A percentile compares a stretch with the other conserved stretches of the same genome.
Evolutionary conservation across 805 yeast genomes (phyloP).

Genomic region (Saturnispora mendoncae): DNA sequence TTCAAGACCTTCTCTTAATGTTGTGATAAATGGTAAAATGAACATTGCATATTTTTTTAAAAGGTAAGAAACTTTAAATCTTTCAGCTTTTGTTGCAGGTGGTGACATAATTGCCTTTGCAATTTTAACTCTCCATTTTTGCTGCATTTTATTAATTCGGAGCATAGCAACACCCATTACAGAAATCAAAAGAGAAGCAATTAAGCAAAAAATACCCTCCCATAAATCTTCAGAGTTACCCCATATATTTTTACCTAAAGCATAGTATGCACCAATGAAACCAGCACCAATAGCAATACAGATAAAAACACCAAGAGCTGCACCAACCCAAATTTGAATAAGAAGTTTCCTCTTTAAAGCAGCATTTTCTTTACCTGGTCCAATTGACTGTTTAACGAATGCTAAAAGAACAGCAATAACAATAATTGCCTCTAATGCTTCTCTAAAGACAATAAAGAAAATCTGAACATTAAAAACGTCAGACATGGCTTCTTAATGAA

Average conservation of each 20-base stretch:
- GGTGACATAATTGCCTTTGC: slow-evolving; percentile 68
- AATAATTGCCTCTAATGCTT: slow-evolving; percentile 84
- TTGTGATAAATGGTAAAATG: slow-evolving; percentile 80
- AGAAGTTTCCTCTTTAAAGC: slow-evolving; percentile 37
- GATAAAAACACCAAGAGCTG: slow-evolving; percentile 58
- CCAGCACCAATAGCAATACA: slow-evolving; percentile 87
- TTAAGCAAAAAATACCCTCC: slow-evolving; percentile 92
- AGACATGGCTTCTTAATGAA: slow-evolving; percentile 16
- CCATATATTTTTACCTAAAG: slow-evolving; percentile 77
- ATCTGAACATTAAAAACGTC: slow-evolving; percentile 61
- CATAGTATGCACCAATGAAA: slow-evolving; percentile 88
- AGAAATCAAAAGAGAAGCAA: slow-evolving; percentile 84
- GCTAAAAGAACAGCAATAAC: slow-evolving; percentile 88
- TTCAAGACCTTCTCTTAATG: slow-evolving; percentile 93
- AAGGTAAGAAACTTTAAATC: slow-evolving; percentile 46
- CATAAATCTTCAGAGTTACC: slow-evolving; percentile 82
- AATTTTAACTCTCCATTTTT: slow-evolving; percentile 92
- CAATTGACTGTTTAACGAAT: slow-evolving; percentile 84
- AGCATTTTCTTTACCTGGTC: slow-evolving; percentile 32
- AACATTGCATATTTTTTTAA: slow-evolving; percentile 80
- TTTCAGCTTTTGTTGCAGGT: slow-evolving; percentile 41
- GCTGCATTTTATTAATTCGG: slow-evolving; percentile 92
- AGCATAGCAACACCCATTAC: slow-evolving; percentile 96
- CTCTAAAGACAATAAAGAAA: slow-evolving; percentile 89
- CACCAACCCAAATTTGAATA: slow-evolving; percentile 80